Percentiles rank a stretch among this genome's conserved stretches.
Evolutionary conservation across 1,284 basidiomycete species (phyloP).

Genomic region (Irpex sp.): DNA sequence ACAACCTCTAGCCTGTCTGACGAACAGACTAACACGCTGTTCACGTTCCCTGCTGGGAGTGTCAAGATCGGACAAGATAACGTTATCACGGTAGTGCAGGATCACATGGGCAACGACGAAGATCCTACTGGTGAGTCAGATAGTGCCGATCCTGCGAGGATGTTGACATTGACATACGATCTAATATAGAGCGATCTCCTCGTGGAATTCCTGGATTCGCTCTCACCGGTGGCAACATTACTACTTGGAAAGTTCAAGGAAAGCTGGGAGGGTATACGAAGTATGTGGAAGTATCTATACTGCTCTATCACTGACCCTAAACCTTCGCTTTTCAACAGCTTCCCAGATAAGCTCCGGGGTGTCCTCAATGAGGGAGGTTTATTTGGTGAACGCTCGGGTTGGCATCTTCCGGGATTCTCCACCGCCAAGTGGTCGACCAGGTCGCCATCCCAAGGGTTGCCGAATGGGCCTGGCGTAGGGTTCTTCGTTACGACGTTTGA

Average conservation of each 20-base stretch:
- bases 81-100: conserved; percentile 73
- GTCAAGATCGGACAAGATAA: conserved; percentile 53
- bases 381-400: conserved; percentile 71
- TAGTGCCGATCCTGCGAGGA: neutral
- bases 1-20: conserved; percentile 58
- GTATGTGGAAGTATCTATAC: conserved; percentile 28
- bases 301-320: neutral
- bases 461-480: conserved; percentile 58
- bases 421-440: conserved; percentile 53
- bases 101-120: conserved; percentile 77
- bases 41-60: conserved; percentile 52
- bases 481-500: conserved; percentile 75
- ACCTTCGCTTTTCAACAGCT: conserved; percentile 32
- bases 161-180: neutral
- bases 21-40: conserved; percentile 60
- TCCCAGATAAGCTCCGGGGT: conserved; percentile 63
- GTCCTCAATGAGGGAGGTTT: conserved; percentile 78
- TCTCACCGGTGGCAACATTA: conserved; percentile 54
- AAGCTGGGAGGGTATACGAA: conserved; percentile 70
- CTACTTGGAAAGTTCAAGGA: conserved; percentile 76
- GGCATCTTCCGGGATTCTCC: conserved; percentile 76
- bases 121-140: conserved; percentile 35
- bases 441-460: conserved; percentile 51
- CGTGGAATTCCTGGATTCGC: conserved; percentile 75
- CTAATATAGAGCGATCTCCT: conserved; percentile 49